Evolutionary conservation across 345 rosid species (phyloP), one percentile per base, ranked within the genome.

Genomic region (Citrus sp.): DNA sequence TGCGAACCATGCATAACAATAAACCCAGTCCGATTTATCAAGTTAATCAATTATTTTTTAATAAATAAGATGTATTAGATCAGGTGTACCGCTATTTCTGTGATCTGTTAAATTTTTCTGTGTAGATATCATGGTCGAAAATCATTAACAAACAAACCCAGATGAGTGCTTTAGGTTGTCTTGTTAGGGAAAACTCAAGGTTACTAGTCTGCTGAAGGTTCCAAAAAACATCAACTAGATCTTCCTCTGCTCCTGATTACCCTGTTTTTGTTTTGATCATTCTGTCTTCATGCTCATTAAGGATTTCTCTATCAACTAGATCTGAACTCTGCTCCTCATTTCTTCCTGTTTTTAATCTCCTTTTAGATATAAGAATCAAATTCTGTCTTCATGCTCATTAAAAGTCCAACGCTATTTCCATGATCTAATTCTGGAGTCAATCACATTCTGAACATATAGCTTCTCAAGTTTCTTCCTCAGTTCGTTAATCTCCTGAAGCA

Each of bases 401-500:
- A 82, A n/a, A n/a, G n/a, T n/a, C n/a, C n/a, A n/a, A n/a, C n/a
- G n/a, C n/a, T n/a, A n/a, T n/a, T n/a, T n/a, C n/a, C n/a, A n/a
- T n/a, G n/a, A n/a, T n/a, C n/a, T n/a, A n/a, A n/a, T n/a, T n/a
- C n/a, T 65, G 64, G 7, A 82, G 64, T 54, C 68, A 54, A 49
- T 82, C 76, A 30, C n/a, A 38, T 28, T 74, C 77, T 34, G n/a
- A 19, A 34, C 46, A 40, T 65, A 63, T 28, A 70, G 21, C 58
- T 64, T 82, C 73, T 79, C 73, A 1, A 72, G 5, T 42, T 78
- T 35, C 2, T 22, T 38, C n/a, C 38, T 78, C 14, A 24, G 7
- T 62, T 84, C 78, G 1, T 46, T 80, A n/a, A 84, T 14, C 22
- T 68, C n/a, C n/a, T 80, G 73, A 65, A 80, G 66, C 70, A 73